Evolutionary conservation across 2,329 filamentous ascomycete genomes (phyloP).

Genomic region (Colletotrichum limetticola): DNA sequence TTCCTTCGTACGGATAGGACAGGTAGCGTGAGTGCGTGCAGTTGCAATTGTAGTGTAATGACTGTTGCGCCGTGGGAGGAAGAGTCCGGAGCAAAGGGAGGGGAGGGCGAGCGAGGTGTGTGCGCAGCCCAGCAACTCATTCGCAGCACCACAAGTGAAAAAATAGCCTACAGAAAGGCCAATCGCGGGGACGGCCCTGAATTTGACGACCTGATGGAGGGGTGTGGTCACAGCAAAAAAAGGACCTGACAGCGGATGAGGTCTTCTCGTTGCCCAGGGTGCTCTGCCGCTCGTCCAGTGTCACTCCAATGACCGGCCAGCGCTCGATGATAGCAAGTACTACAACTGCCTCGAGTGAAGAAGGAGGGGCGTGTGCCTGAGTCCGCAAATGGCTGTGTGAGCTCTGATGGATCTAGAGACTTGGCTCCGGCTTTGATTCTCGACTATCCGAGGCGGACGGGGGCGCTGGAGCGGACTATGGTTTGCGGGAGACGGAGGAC

Average conservation of each 20-base stretch:
- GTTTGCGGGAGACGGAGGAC: not conserved
- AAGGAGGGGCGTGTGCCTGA: constrained; percentile 14
- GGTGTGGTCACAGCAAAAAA: constrained; percentile 28
- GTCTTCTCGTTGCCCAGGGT: constrained; percentile 33
- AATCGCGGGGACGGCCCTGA: constrained; percentile 12
- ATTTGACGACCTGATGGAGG: constrained; percentile 17
- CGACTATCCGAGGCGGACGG: constrained; percentile 5
- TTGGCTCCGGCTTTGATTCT: not conserved
- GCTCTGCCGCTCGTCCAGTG: constrained; percentile 31
- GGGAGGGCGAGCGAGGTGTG: constrained; percentile 24
- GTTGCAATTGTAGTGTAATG: not conserved
- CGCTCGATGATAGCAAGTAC: not conserved
- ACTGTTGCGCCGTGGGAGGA: constrained; percentile 4
- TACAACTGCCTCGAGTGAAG: not conserved
- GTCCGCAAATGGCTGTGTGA: not conserved
- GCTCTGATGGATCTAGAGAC: not conserved
- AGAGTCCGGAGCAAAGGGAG: constrained; percentile 16
- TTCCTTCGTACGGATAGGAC: not conserved
- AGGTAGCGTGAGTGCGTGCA: not conserved
- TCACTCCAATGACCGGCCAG: constrained; percentile 28
- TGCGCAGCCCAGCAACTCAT: constrained; percentile 21
- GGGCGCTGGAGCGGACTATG: constrained; percentile 4
- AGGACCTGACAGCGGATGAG: constrained; percentile 29
- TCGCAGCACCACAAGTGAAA: not conserved
- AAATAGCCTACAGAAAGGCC: constrained; percentile 6